These are phyloP conservation scores for Fonsecaea pugnacius DNA, from an alignment of 2,329 filamentous ascomycete genomes.

Conservation along the genomic window DNA sequence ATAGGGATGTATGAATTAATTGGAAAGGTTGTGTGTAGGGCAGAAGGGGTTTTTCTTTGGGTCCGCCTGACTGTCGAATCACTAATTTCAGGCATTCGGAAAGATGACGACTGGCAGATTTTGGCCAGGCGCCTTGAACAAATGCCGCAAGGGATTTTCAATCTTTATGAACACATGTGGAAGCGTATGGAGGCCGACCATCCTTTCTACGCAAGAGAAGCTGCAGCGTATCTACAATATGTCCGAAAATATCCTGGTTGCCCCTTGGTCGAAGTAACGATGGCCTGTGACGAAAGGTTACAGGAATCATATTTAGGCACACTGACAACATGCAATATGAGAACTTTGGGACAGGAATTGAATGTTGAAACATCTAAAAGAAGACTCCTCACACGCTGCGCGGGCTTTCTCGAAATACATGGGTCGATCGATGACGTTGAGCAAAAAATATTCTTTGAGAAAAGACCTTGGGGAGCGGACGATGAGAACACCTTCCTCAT, in stretches of 20 bases:
- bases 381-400: background rate
- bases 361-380: background rate
- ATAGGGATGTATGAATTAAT: background rate
- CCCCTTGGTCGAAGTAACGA: background rate
- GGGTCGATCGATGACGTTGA: background rate
- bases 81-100: constrained; percentile 5
- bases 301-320: background rate
- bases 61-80: constrained; percentile 9
- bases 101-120: background rate
- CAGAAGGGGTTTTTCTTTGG: constrained; percentile 18
- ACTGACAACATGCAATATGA: background rate
- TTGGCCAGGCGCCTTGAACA: background rate
- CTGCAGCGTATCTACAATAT: background rate
- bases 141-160: background rate
- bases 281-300: background rate
- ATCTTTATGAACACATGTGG: background rate
- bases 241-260: background rate
- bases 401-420: background rate
- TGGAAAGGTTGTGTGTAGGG: background rate
- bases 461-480: background rate
- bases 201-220: background rate
- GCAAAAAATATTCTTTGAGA: background rate
- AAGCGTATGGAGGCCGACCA: background rate
- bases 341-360: background rate
- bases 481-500: background rate